phyloP scores from a whole-genome alignment of 306 rosid species.

The Casuarina glauca region DNA sequence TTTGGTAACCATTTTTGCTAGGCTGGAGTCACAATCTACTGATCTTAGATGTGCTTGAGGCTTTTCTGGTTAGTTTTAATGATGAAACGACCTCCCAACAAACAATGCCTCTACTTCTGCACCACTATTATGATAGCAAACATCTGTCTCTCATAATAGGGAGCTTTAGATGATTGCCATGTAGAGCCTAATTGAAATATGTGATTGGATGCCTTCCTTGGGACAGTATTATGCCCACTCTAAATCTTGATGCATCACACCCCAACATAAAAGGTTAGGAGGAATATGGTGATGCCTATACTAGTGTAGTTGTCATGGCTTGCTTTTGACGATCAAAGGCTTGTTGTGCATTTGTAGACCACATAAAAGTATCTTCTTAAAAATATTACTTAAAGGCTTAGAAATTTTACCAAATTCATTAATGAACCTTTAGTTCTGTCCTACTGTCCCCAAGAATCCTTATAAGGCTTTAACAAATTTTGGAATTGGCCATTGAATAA shows the following conservation, averaged over 20 bases:
- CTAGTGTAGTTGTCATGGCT: neutral
- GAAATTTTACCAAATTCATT: neutral
- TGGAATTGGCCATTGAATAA: neutral
- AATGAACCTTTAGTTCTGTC: neutral
- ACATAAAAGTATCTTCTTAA: neutral
- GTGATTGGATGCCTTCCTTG: neutral
- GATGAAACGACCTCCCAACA: neutral
- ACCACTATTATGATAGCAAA: neutral
- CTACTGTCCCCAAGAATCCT: neutral
- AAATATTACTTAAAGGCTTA: neutral
- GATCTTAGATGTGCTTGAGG: neutral
- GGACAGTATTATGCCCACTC: neutral
- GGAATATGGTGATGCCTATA: neutral
- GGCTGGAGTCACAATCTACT: neutral
- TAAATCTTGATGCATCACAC: neutral
- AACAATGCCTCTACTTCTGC: neutral
- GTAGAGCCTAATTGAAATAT: neutral
- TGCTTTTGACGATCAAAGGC: neutral
- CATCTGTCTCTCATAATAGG: neutral
- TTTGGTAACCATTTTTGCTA: neutral
- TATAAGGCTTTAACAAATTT: neutral
- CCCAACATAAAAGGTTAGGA: neutral
- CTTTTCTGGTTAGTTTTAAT: neutral
- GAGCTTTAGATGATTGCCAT: neutral
- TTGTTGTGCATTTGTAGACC: neutral